Evolutionary conservation across 768 basidiomycete species (phyloP), one percentile per base, ranked within the genome.

Genomic region (Cystofilobasidium bisporidii): DNA sequence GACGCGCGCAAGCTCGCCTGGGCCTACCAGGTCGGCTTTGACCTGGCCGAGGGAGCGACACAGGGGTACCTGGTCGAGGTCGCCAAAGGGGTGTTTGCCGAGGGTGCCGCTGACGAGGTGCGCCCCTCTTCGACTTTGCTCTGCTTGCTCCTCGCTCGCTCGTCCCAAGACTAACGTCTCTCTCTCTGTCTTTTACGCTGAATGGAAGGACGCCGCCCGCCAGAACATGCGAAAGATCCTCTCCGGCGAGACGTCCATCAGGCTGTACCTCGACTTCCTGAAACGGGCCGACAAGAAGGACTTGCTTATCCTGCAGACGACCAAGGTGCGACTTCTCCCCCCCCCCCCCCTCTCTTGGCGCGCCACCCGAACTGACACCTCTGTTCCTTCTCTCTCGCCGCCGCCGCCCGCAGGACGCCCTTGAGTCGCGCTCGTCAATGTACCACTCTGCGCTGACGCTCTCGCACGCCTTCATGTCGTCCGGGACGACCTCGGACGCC

Each of bases 361-460:
- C 43, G 43, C 17, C 9, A 43, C 18, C 33, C 41, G 28, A 45
- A 17, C 61, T 62, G 45, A 40, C 43, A 9, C 38, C 9, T 56
- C 30, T 17, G 26, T 33, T 6, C 32, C 17, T 28, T 48, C 2
- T 41, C 33, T 26, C 61, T 24, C 0, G 20, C 24, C 32, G 17
- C 36, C n/a, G 22, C 30, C n/a, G 12, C 18, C 41, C 18, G 24
- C 28, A 92, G 90, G 92, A 97, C 61, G 85, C 86, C 1, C 81
- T 98, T 26, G 94, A 97, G 74, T 84, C 91, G 32, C 87, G 94
- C 43, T 93, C 90, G 28, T 98, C 94, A 24, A 90, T 99, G 75
- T 98, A 92, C 76, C 96, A 99, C 79, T 92, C 91, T 8, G 92
- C 96, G 5, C 83, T 99, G 71, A 92, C 92, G 11, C 83, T 99